Evolutionary conservation across 1,284 basidiomycete genomes (phyloP).

Genomic region (Tilletia indica): DNA sequence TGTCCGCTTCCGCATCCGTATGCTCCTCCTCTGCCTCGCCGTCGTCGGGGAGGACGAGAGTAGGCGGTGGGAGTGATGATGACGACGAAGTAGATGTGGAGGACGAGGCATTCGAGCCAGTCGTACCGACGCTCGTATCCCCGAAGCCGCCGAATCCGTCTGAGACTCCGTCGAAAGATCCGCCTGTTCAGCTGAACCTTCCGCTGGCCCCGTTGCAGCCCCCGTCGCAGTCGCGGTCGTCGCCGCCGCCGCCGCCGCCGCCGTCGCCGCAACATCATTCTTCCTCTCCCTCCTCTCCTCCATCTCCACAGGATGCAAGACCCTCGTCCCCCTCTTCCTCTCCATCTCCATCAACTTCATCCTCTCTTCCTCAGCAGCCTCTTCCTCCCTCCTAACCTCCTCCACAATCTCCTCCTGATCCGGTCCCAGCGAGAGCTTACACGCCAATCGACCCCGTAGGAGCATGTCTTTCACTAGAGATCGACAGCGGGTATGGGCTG

Average conservation of each 20-base stretch:
- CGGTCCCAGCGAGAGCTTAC: conserved; percentile 5
- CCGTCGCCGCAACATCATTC: conserved; percentile 22
- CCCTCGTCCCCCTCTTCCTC: conserved; percentile 25
- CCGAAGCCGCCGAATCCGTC: background rate
- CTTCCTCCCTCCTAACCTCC: conserved; percentile 14
- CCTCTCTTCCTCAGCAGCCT: conserved; percentile 12
- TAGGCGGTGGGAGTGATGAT: background rate
- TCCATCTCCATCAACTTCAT: background rate
- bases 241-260: conserved; percentile 14
- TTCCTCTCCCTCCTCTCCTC: conserved; percentile 30
- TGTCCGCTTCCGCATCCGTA: background rate
- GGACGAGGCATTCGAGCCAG: background rate
- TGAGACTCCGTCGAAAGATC: background rate
- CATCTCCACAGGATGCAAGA: conserved; percentile 45
- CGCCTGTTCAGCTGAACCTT: background rate
- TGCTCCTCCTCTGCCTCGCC: background rate
- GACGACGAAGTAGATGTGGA: background rate
- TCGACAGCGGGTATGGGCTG: conserved; percentile 7
- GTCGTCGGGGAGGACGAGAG: background rate
- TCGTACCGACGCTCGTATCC: too few species aligned
- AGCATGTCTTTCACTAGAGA: conserved; percentile 12
- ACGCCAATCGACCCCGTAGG: conserved; percentile 3
- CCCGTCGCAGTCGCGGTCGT: background rate
- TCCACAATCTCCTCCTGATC: conserved; percentile 16
- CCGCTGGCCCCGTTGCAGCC: background rate